Conservation (phyloP, 2,329 filamentous ascomycete genomes). For the Sporothrix brasiliensis region DNA sequence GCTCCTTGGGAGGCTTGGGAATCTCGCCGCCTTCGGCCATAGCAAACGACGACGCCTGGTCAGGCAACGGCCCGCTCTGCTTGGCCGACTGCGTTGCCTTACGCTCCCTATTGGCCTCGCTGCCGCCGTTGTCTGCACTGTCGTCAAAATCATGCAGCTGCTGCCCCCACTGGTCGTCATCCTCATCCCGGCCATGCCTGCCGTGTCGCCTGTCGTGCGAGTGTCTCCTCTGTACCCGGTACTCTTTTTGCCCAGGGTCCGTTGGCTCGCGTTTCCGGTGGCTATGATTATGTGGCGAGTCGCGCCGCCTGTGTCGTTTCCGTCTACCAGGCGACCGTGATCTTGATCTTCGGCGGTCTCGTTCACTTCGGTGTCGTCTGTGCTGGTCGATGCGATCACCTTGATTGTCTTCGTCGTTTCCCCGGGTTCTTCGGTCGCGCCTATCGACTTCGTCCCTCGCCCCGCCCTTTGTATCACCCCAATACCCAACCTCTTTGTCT, state of each 20-base stretch:
- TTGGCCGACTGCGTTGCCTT: slow-evolving; percentile 35
- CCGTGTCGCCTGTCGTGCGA: slow-evolving; percentile 11
- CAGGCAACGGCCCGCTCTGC: slow-evolving; percentile 58
- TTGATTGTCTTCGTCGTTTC: slow-evolving; percentile 18
- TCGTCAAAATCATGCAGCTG: background rate
- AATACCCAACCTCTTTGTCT: slow-evolving; percentile 35
- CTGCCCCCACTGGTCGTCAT: background rate
- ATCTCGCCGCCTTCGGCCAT: slow-evolving; percentile 49
- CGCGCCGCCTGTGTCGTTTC: slow-evolving; percentile 17
- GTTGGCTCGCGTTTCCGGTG: background rate
- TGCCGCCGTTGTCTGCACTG: no score
- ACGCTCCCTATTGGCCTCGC: background rate
- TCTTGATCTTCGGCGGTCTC: slow-evolving; percentile 25
- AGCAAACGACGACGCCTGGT: slow-evolving; percentile 63
- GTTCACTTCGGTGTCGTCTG: slow-evolving; percentile 29
- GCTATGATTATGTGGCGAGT: background rate
- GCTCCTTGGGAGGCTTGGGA: slow-evolving; percentile 67
- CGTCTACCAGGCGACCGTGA: slow-evolving; percentile 25
- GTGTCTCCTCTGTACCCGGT: background rate
- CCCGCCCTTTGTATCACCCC: slow-evolving; percentile 37
- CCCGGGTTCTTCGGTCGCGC: slow-evolving; percentile 34
- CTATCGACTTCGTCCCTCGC: slow-evolving; percentile 36
- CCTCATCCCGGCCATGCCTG: background rate
- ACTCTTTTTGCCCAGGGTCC: background rate
- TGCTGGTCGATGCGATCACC: slow-evolving; percentile 25